Conservation (phyloP, 345 rosid genomes). For the Trapa incisa region DNA sequence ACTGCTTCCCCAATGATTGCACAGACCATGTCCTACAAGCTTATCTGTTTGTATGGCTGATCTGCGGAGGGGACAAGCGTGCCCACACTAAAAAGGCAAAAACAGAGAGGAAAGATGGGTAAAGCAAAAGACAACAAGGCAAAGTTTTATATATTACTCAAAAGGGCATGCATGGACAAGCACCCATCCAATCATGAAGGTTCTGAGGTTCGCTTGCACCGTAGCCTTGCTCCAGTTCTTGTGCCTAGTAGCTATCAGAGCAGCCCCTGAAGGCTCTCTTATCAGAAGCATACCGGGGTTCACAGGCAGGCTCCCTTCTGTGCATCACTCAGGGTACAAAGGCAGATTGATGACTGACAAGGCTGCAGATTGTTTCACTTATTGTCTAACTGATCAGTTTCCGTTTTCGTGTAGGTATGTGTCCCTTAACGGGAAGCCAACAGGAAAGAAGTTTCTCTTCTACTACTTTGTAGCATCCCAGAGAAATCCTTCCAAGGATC, state of each 20-base stretch:
- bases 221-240: background rate
- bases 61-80: background rate
- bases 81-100: background rate
- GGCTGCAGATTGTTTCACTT: no score
- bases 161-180: background rate
- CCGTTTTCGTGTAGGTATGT: constrained; percentile 18
- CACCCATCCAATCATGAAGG: constrained; percentile 1
- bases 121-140: background rate
- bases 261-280: background rate
- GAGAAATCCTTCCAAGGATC: constrained; percentile 20
- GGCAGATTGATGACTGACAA: background rate
- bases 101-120: background rate
- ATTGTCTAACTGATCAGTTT: background rate
- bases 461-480: constrained; percentile 30
- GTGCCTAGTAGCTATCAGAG: background rate
- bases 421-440: constrained; percentile 8
- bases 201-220: background rate
- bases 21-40: no score
- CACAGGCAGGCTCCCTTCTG: background rate
- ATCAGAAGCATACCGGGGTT: background rate
- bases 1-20: no score
- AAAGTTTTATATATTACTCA: background rate
- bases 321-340: no score
- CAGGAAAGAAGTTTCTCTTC: constrained; percentile 18
- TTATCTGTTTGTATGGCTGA: no score